These are phyloP conservation scores for Penicillium paneum DNA, from an alignment of 2,329 filamentous ascomycete genomes.

Conservation along the genomic window DNA sequence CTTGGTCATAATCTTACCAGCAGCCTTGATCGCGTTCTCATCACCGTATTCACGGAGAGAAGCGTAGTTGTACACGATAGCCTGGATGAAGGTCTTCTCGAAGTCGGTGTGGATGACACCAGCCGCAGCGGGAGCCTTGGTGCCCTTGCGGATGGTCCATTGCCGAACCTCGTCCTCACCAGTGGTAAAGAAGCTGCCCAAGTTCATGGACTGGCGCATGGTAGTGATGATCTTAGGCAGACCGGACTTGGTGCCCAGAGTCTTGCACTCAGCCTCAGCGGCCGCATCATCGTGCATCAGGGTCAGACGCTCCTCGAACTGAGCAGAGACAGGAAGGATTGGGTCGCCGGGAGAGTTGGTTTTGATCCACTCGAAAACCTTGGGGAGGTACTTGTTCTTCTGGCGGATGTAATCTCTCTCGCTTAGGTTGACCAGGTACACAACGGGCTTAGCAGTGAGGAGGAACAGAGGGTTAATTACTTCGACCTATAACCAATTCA, in stretches of 20 bases:
- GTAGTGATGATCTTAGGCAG: slow-evolving; percentile 87
- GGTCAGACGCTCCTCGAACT: slow-evolving; percentile 87
- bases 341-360: slow-evolving; percentile 81
- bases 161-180: slow-evolving; percentile 95
- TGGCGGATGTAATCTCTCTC: slow-evolving; percentile 97
- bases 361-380: slow-evolving; percentile 95
- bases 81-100: slow-evolving; percentile 99
- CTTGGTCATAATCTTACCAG: slow-evolving; percentile 97
- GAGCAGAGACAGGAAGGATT: slow-evolving; percentile 88
- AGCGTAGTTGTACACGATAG: slow-evolving; percentile 85
- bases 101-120: slow-evolving; percentile 99
- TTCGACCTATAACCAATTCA: slow-evolving; percentile 66
- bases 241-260: slow-evolving; percentile 77
- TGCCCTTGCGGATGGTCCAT: slow-evolving; percentile 95
- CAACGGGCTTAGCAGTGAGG: slow-evolving; percentile 92
- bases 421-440: slow-evolving; percentile 94
- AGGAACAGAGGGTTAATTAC: slow-evolving; percentile 96
- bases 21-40: slow-evolving; percentile 82
- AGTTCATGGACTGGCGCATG: slow-evolving; percentile 88
- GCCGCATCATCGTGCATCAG: slow-evolving; percentile 74
- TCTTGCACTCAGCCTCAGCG: slow-evolving; percentile 82
- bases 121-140: slow-evolving; percentile 94
- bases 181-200: slow-evolving; percentile 95
- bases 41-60: slow-evolving; percentile 81
- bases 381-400: slow-evolving; percentile 98